Base-by-base conservation (phyloP, 768 basidiomycete species). In the Xerocomellus chrysenteron region DNA sequence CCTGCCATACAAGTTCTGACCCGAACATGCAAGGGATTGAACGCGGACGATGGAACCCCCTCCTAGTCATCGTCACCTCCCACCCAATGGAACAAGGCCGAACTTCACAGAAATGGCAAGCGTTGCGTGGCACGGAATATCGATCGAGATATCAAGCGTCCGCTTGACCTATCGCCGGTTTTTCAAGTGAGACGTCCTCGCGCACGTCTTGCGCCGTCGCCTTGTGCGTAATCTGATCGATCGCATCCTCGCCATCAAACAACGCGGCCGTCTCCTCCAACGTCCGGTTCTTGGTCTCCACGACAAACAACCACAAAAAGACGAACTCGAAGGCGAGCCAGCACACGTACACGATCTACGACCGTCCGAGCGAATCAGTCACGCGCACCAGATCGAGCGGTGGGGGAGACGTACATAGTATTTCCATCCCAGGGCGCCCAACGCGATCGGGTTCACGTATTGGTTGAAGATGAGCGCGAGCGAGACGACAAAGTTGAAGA, bases 381-480 rank as follows among this genome's bases (percentile, higher is more conserved):
- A 39, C 16, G 37, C 21, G 37, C 17, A 3, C 17, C 17, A 7
- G 4, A 21, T 24, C 36, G 12, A 37, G n/a, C 9, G 24, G 7
- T 2, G 6, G 11, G 1, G 2, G 4, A 4, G 19, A 61, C 60
- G n/a, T 32, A 62, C 60, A 36, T 59, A 73, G 55, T 84, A 83
- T 73, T 78, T 77, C 82, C 83, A 84, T 10, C 74, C 74, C 6
- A 83, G 60, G 0, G 68, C 67, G 5, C 76, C 72, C 24, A 92
- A 73, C 1, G 90, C 90, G 75, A 85, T 83, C 8, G 90, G 88
- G 62, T 92, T 92, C 47, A 90, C 82, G 52, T 90, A 88, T 65
- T 88, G 87, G 63, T 88, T 92, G 71, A 93, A 87, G 3, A 89
- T 86, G 28, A 88, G 75, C 2, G 86, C 82, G 37, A 87, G 74